phyloP scores from a whole-genome alignment of 2,329 filamentous ascomycete species.

The Claviceps africana region DNA sequence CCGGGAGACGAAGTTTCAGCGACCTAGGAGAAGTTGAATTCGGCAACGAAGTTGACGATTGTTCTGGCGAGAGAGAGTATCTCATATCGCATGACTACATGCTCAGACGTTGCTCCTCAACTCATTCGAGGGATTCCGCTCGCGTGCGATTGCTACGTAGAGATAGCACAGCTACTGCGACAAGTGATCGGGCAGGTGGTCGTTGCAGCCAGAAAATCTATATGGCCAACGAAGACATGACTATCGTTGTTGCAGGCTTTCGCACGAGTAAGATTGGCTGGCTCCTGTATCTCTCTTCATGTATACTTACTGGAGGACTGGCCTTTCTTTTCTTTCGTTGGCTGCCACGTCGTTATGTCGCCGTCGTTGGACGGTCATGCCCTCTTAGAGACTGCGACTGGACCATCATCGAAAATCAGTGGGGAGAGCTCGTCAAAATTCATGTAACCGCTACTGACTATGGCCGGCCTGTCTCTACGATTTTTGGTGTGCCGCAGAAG shows the following conservation, averaged over 20 bases:
- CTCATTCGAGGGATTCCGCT: constrained; percentile 39
- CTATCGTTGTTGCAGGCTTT: constrained; percentile 86
- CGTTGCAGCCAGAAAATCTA: constrained; percentile 81
- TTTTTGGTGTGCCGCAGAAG: constrained; percentile 57
- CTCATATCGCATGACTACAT: constrained; percentile 29
- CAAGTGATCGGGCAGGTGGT: constrained; percentile 46
- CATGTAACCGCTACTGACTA: constrained; percentile 42
- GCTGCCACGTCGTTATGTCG: constrained; percentile 78
- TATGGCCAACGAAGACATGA: constrained; percentile 84
- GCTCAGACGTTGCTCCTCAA: constrained; percentile 49
- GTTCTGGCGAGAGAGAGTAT: constrained; percentile 27
- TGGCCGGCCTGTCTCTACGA: constrained; percentile 41
- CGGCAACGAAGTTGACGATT: constrained; percentile 26
- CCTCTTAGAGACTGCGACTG: constrained; percentile 67
- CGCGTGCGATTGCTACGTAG: constrained; percentile 55
- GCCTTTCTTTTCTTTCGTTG: constrained; percentile 78
- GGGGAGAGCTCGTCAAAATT: constrained; percentile 80
- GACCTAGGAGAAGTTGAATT: constrained; percentile 28
- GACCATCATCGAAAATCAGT: constrained; percentile 96
- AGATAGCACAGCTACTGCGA: constrained; percentile 55
- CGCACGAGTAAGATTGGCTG: constrained; percentile 60
- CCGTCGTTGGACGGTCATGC: constrained; percentile 53
- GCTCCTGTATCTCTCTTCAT: constrained; percentile 54
- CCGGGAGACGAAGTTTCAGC: constrained; percentile 18
- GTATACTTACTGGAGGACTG: constrained; percentile 57